Percentiles rank a stretch among this genome's conserved stretches.
Conservation (phyloP, 1,139 yeast genomes). For the Saccharomyces hybrid region DNA sequence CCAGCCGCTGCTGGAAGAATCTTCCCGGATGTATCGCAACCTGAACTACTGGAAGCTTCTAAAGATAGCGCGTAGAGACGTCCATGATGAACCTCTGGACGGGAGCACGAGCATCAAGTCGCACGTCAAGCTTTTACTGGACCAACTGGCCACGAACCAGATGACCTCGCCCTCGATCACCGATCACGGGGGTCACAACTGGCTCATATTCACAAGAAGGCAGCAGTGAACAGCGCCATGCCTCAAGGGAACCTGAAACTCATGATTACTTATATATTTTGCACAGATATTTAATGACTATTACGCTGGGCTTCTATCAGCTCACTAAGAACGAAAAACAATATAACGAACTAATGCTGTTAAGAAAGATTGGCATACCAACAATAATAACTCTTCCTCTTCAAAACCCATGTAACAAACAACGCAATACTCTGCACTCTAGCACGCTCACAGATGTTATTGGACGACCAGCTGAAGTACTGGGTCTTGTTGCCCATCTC, state of each 20-base stretch:
- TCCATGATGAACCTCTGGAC: constrained; percentile 4
- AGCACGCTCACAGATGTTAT: constrained; percentile 26
- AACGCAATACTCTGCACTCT: background rate
- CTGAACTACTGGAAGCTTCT: constrained; percentile 23
- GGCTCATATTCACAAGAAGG: constrained; percentile 14
- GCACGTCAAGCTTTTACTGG: constrained; percentile 9
- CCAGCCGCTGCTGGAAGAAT: constrained; percentile 21
- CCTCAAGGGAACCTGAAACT: background rate
- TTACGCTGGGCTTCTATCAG: background rate
- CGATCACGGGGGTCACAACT: constrained; percentile 5
- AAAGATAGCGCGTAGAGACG: constrained; percentile 17
- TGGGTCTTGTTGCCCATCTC: constrained; percentile 93
- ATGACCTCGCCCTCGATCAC: constrained; percentile 13
- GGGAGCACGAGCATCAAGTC: background rate
- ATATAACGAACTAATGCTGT: background rate
- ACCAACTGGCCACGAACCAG: constrained; percentile 11
- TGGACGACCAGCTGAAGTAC: constrained; percentile 75
- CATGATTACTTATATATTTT: background rate
- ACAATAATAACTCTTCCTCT: background rate
- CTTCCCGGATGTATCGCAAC: constrained; percentile 17
- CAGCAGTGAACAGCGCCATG: background rate
- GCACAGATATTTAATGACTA: background rate
- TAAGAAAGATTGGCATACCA: background rate
- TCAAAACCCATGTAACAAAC: background rate
- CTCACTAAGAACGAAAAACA: background rate